Base-by-base conservation (phyloP, 2,329 filamentous ascomycete genomes). In the Remersonia thermophila region DNA sequence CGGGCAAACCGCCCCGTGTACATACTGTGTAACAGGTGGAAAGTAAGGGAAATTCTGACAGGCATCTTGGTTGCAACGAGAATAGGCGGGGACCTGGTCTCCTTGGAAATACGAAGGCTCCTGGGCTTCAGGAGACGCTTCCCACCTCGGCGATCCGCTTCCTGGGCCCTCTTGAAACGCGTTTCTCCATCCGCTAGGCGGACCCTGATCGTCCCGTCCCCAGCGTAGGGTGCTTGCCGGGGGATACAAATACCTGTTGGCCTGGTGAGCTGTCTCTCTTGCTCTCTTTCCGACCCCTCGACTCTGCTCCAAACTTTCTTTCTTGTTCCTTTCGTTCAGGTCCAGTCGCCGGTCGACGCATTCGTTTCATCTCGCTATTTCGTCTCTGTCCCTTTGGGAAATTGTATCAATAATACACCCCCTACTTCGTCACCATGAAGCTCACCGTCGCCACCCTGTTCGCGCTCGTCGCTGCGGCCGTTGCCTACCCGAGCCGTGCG, bases 341-440 rank as follows among this genome's bases (percentile, higher is more conserved):
- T 52, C 57, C 60, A 52, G 66, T 70, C 67, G 67, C 67, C 63
- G 67, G 66, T 52, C 67, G 66, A 70, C 66, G 51, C 55, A 37
- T 44, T 55, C 44, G 33, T 53, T 55, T 50, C 38, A 40, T 48
- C 52, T 23, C 20, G 20, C 20, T 23, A 5, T 23, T 23, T 23
- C 20, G 20, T 6, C 9, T 23, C 5, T 23, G n/a, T n/a, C n/a
- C 9, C 20, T 23, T 9, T 23, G 9, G 20, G 20, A 23, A 9
- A 6, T 9, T 23, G n/a, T n/a, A n/a, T n/a, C n/a, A n/a, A n/a
- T n/a, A n/a, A n/a, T n/a, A n/a, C 9, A 45, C 49, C 38, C 30
- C 13, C 30, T 30, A 38, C 46, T 50, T 47, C 42, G 52, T 57
- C 63, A 71, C 61, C 41, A 73, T 73, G 69, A 65, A 71, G 61